These are phyloP conservation scores for Knoxia roxburghii DNA, from an alignment of 257 asterid genomes.

Conservation along the genomic window DNA sequence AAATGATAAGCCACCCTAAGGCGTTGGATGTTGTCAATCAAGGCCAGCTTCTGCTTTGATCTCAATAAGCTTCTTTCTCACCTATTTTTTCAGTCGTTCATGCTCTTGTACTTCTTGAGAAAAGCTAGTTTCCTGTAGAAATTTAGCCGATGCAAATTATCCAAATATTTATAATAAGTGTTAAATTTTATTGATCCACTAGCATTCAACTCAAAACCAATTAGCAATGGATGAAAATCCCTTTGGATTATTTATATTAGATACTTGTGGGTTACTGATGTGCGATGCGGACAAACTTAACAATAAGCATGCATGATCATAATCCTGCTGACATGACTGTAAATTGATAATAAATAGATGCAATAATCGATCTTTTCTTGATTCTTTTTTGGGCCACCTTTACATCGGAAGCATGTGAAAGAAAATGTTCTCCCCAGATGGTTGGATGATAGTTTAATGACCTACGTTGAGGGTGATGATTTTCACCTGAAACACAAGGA, in stretches of 20 bases:
- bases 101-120: not conserved
- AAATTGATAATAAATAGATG: too few relatives aligned
- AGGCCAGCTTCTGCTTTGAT: not conserved
- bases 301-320: not conserved
- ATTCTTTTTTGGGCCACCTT: too few relatives aligned
- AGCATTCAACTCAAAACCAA: too few relatives aligned
- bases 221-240: too few relatives aligned
- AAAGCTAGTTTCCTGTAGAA: not conserved
- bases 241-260: too few relatives aligned
- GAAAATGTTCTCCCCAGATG: constrained; percentile 25
- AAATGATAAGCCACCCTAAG: constrained; percentile 29
- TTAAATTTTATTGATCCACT: too few relatives aligned
- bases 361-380: too few relatives aligned
- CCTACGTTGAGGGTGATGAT: not conserved
- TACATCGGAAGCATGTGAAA: not conserved
- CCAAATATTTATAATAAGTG: too few relatives aligned
- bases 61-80: not conserved
- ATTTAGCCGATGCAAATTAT: too few relatives aligned
- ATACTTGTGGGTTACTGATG: too few relatives aligned
- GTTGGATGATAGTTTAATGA: constrained; percentile 18
- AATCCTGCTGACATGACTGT: too few relatives aligned
- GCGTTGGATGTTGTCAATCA: constrained; percentile 18
- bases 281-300: too few relatives aligned
- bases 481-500: not conserved
- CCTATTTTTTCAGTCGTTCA: constrained; percentile 1